Base-by-base conservation (phyloP, 169 alveolate genomes). In the Plasmodium gonderi region DNA sequence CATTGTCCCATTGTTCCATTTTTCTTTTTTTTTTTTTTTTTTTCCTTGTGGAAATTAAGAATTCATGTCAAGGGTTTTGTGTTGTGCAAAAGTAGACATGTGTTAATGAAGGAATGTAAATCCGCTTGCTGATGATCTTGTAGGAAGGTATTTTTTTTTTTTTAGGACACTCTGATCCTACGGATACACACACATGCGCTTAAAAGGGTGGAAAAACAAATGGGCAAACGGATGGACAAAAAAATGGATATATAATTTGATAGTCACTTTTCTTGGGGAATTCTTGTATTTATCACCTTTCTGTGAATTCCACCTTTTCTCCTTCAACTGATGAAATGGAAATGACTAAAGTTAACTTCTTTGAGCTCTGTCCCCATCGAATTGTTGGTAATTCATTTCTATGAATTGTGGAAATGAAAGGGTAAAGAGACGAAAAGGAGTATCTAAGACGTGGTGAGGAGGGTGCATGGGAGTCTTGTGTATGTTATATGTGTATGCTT, bases 351-450 rank as follows among this genome's bases (percentile, higher is more conserved):
- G 93, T 87, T 2, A 87, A 33, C 69, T 87, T 75, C 33, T 76
- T 31, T 9, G 93, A 87, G 67, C 44, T 75, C 33, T 87, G 93
- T 12, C 93, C 93, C 93, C 93, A 87, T 40, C 87, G 54, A 87
- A 87, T 64, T n/a, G 89, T 87, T 87, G 93, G 93, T 5, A 51
- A 26, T 51, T 75, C 72, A 40, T 47, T 60, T 54, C 93, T 87
- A 38, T n/a, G 49, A 69, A 69, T 69, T 33, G 49, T 33, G 9
- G 23, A 31, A 31, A 69, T 38, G n/a, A 42, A 29, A 9, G 14
- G 40, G 7, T 31, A 42, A 26, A 6, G 8, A 42, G 44, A 69
- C 42, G 49, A 33, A 69, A 42, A 2, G 49, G 23, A 69, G 14
- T 69, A 31, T 4, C 79, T 2, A 60, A 60, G 40, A 20, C 17